phyloP scores from a whole-genome alignment of 2,329 filamentous ascomycete genomes.

The Pezicula neosporulosa region DNA sequence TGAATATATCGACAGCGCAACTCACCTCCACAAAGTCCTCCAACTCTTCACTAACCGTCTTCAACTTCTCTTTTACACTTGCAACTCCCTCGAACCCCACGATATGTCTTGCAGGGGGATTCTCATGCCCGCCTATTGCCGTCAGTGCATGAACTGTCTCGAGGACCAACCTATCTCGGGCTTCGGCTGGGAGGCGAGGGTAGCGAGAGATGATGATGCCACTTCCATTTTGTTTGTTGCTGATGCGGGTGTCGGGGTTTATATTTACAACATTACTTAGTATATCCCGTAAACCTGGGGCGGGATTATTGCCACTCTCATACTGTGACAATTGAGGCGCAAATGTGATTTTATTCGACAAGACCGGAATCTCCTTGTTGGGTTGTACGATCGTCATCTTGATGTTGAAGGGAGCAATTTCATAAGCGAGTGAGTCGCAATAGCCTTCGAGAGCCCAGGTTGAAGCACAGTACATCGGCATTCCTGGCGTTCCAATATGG shows the following conservation, averaged over 20 bases:
- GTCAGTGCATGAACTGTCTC: slow-evolving; percentile 91
- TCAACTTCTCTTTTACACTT: slow-evolving; percentile 92
- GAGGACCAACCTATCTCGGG: slow-evolving; percentile 71
- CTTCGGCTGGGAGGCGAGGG: slow-evolving; percentile 64
- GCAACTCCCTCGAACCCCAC: slow-evolving; percentile 85
- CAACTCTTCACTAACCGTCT: slow-evolving; percentile 91
- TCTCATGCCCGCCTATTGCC: slow-evolving; percentile 92
- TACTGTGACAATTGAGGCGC: slow-evolving; percentile 74
- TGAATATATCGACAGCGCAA: slow-evolving; percentile 32
- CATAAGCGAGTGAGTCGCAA: slow-evolving; percentile 92
- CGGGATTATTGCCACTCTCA: slow-evolving; percentile 65
- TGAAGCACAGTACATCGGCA: slow-evolving; percentile 87
- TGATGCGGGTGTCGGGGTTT: slow-evolving; percentile 59
- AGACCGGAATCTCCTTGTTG: slow-evolving; percentile 83
- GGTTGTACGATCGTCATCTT: slow-evolving; percentile 95
- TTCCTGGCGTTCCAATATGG: slow-evolving; percentile 87
- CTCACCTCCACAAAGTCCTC: slow-evolving; percentile 95
- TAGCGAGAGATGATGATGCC: slow-evolving; percentile 63
- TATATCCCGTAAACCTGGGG: slow-evolving; percentile 80
- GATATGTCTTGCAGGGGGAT: slow-evolving; percentile 90
- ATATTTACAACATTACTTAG: slow-evolving; percentile 75
- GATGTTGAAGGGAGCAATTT: slow-evolving; percentile 95
- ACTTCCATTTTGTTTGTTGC: slow-evolving; percentile 16
- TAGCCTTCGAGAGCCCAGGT: slow-evolving; percentile 96
- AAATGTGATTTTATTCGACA: slow-evolving; percentile 84